Conservation (phyloP, 1,139 yeast genomes). For the Blastobotrys raffinosifermentans region DNA sequence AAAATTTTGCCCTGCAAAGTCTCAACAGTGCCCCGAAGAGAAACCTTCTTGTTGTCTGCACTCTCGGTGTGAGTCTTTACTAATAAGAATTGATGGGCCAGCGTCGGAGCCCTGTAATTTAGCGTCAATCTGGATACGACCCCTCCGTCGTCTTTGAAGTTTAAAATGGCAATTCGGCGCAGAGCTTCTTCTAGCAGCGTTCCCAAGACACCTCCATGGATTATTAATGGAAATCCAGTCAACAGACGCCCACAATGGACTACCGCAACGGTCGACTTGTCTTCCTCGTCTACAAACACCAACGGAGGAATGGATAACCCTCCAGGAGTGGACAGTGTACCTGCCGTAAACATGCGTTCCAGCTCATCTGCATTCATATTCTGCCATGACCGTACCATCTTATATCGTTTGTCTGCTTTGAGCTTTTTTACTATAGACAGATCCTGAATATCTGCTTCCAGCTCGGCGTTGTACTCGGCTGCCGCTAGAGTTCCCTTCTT, state of each 20-base stretch:
- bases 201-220: slow-evolving; percentile 89
- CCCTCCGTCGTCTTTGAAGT: slow-evolving; percentile 17
- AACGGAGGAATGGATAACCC: slow-evolving; percentile 72
- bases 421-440: slow-evolving; percentile 50
- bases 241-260: slow-evolving; percentile 73
- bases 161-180: slow-evolving; percentile 50
- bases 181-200: slow-evolving; percentile 73
- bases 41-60: slow-evolving; percentile 29
- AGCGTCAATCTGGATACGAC: slow-evolving; percentile 47
- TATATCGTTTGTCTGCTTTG: slow-evolving; percentile 39
- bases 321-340: slow-evolving; percentile 56
- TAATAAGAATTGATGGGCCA: slow-evolving; percentile 73
- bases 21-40: slow-evolving; percentile 41
- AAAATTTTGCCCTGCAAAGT: slow-evolving; percentile 37
- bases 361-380: slow-evolving; percentile 41
- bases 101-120: slow-evolving; percentile 64
- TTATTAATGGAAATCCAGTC: slow-evolving; percentile 81
- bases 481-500: slow-evolving; percentile 9
- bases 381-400: slow-evolving; percentile 48
- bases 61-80: slow-evolving; percentile 46
- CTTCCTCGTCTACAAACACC: slow-evolving; percentile 52
- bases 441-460: slow-evolving; percentile 38
- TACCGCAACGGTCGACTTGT: slow-evolving; percentile 56
- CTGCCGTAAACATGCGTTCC: slow-evolving; percentile 29
- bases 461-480: slow-evolving; percentile 5